Evolutionary conservation across 2,329 filamentous ascomycete genomes (phyloP), one percentile per base, ranked within the genome.

Genomic region (Trichoderma semiorbis): DNA sequence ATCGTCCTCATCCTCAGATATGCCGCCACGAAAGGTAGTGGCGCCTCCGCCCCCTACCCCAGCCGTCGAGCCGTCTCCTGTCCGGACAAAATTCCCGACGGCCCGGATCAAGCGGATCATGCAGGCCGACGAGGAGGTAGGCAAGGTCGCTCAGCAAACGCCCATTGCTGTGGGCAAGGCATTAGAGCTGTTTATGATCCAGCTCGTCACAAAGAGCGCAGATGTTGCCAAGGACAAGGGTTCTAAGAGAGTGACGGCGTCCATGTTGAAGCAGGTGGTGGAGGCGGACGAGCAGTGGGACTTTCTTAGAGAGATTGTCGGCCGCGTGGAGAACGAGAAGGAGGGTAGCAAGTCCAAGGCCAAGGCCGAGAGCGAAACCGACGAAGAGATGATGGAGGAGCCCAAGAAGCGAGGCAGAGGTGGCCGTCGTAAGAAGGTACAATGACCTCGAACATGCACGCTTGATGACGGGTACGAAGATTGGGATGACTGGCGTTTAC

Each of bases 51-150:
- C 78, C 53, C 81, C 78, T 55, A 78, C 76, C 72, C 79, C 82
- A 69, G 79, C 81, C 57, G 82, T 89, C 76, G 90, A 83, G 80
- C 88, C 81, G 83, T 97, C 83, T 81, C 87, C 94, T 57, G 94
- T 99, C 77, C 93, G 90, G 82, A 98, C 95, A 39, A 98, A 98
- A 78, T 99, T 99, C 78, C 96, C 96, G 1, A 97, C 97, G 36
- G 96, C 96, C 16, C 89, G 96, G 74, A 99, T 99, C 85, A 99
- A 99, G 86, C 91, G 96, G 66, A 98, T 99, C 78, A 98, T 99
- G 96, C 96, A 99, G 83, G 95, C 95, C 12, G 96, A 99, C 79
- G 96, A 99, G 79, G 96, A 99, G 80, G 95, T 99, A 0, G 96
- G 96, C 74, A 99, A 99, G 83, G 96, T 99, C 11, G 95, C 96